phyloP scores from a whole-genome alignment of 1,284 basidiomycete species.

The Rhizoctonia solani region DNA sequence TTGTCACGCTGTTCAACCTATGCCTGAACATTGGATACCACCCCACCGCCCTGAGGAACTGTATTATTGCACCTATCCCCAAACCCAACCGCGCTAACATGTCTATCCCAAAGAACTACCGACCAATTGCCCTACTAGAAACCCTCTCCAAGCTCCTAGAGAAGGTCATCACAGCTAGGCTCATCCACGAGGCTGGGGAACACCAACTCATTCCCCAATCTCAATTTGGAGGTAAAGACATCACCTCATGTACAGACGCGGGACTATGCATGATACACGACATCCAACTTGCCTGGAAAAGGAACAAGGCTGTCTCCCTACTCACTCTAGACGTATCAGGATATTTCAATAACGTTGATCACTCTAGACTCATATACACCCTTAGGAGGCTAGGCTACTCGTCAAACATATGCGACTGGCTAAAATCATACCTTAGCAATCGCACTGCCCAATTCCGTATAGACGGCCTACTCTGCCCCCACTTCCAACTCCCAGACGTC shows the following conservation, averaged over 20 bases:
- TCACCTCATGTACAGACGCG: background rate
- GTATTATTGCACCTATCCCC: constrained; percentile 46
- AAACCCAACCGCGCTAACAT: constrained; percentile 51
- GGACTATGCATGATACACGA: constrained; percentile 41
- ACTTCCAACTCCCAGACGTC: constrained; percentile 30
- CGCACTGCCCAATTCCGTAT: constrained; percentile 42
- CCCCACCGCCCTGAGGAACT: constrained; percentile 32
- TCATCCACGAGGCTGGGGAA: constrained; percentile 41
- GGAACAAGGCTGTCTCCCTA: constrained; percentile 39
- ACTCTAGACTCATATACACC: constrained; percentile 34
- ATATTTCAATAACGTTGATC: constrained; percentile 45
- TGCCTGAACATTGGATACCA: constrained; percentile 18
- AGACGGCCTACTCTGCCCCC: constrained; percentile 35
- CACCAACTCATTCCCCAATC: constrained; percentile 41
- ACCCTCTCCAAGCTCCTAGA: constrained; percentile 48
- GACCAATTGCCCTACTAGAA: constrained; percentile 50
- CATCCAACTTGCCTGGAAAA: constrained; percentile 42
- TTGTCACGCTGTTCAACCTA: constrained; percentile 15
- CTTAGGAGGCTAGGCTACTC: constrained; percentile 32
- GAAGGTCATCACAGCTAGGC: constrained; percentile 41
- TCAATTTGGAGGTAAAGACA: constrained; percentile 46
- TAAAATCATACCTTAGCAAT: constrained; percentile 34
- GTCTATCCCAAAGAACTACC: constrained; percentile 45
- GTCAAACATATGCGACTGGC: background rate
- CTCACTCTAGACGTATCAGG: constrained; percentile 45